These are phyloP conservation scores for Saccharata proteae DNA, from an alignment of 2,329 filamentous ascomycete species.

Conservation along the genomic window DNA sequence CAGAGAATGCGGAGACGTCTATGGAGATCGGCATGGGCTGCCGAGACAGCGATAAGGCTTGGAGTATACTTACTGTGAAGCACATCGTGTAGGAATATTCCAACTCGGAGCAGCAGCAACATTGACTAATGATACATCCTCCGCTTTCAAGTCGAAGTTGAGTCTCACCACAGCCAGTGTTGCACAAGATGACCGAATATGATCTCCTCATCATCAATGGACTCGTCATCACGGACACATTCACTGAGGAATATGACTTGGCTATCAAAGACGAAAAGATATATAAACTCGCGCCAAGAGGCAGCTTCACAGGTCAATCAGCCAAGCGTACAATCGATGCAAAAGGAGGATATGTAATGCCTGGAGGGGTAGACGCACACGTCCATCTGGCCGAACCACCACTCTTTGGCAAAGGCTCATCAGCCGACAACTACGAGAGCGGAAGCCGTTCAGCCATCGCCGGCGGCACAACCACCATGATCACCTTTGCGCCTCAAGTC, in stretches of 20 bases:
- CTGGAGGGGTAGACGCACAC: slow-evolving; percentile 31
- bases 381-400: slow-evolving; percentile 35
- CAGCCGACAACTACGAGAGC: slow-evolving; percentile 28
- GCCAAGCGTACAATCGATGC: slow-evolving; percentile 28
- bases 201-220: slow-evolving; percentile 33
- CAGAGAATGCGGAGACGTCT: no score
- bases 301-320: slow-evolving; percentile 17
- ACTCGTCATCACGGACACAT: slow-evolving; percentile 28
- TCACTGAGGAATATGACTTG: slow-evolving; percentile 28
- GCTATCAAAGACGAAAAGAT: slow-evolving; percentile 33
- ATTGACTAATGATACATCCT: no score
- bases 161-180: no score
- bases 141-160: no score
- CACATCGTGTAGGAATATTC: no score
- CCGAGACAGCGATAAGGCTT: no score
- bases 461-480: slow-evolving; percentile 38
- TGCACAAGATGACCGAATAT: slow-evolving; percentile 1
- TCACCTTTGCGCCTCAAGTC: slow-evolving; percentile 36
- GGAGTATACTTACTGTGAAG: no score
- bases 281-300: slow-evolving; percentile 20
- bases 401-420: slow-evolving; percentile 30
- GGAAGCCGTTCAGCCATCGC: slow-evolving; percentile 34
- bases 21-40: no score
- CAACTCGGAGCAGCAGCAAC: no score
- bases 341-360: slow-evolving; percentile 34